Percentiles rank a stretch among this genome's conserved stretches.
Conservation (phyloP, 768 basidiomycete genomes). For the Zangia roseola region DNA sequence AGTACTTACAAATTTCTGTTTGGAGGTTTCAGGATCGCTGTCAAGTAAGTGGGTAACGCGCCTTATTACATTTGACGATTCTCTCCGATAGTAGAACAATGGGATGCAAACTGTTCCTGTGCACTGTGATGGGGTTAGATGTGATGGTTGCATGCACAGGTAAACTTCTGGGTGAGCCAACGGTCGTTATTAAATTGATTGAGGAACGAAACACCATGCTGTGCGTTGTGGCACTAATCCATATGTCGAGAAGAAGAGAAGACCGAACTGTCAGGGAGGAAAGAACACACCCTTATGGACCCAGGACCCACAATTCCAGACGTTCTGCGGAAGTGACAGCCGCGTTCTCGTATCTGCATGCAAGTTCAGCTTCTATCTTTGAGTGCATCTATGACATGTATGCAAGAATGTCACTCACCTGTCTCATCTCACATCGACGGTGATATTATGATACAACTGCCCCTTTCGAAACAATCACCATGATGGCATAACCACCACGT, state of each 20-base stretch:
- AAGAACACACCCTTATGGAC: neutral
- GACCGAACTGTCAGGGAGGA: conserved; percentile 6
- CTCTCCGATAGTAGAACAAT: neutral
- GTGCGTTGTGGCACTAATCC: conserved; percentile 5
- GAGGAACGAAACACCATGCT: conserved; percentile 2
- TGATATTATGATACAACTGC: conserved; percentile 5
- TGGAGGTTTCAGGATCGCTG: neutral
- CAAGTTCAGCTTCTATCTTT: conserved; percentile 12
- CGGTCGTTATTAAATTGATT: neutral
- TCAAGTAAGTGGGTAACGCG: neutral
- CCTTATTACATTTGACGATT: neutral
- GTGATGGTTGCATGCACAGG: neutral
- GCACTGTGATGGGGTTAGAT: neutral
- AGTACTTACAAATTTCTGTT: neutral
- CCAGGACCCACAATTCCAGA: neutral
- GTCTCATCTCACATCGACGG: conserved; percentile 14
- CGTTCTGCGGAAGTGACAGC: conserved; percentile 10
- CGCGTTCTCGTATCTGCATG: neutral
- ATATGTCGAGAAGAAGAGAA: conserved; percentile 8
- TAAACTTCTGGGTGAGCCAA: neutral
- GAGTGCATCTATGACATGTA: conserved; percentile 4
- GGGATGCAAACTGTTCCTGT: neutral
- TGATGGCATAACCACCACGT: conserved; percentile 10
- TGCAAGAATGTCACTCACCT: conserved; percentile 22
- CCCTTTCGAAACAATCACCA: conserved; percentile 7